Evolutionary conservation across 352 stramenopile species (phyloP), one percentile per base, ranked within the genome.

Genomic region (Globisporangium paddicum): DNA sequence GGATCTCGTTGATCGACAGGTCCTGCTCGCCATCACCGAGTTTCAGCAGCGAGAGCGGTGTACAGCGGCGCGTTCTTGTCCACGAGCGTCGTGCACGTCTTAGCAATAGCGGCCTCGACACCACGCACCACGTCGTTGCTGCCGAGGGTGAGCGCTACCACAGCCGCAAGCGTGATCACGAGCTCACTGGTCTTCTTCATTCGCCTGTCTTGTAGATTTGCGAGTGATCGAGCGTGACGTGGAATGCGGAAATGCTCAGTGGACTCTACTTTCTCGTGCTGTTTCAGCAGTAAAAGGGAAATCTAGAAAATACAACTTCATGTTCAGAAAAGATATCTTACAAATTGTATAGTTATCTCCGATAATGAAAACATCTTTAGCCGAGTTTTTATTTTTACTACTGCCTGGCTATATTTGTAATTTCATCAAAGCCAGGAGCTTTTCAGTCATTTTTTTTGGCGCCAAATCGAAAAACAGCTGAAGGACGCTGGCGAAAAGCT

Each of bases 1-100:
- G 49, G 35, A 75, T 50, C 54, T 74, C 42, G 26, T 72, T 35
- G 7, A 76, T 50, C 18, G 69, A 62, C 23, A 76, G 40, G 23
- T 64, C 58, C 8, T 65, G 50, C 6, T 74, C 38, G 16, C 38
- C 16, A 0, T 38, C 38, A 2, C 40, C 52, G 34, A 59, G 14
- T 18, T 59, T 63, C 42, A 72, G 21, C 46, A 69, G 65, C 50
- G 47, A 79, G 61, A 21, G 63, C 68, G 19, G 55, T 26, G 55
- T 54, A 60, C 5, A 67, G 55, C 38, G 61, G 55, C 19, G 61
- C 47, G 32, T 38, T 49, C 47, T 54, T 58, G 35, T 67, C 61
- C 28, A 53, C 54, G 38, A 67, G 47, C 40, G 61, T 66, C 42
- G 47, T 55, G 59, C 59, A 66, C 19, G 14, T 13, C 16, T 58